These are phyloP conservation scores for Entomortierella parvispora DNA, from an alignment of 192 early-diverging fungal genomes.

Conservation along the genomic window DNA sequence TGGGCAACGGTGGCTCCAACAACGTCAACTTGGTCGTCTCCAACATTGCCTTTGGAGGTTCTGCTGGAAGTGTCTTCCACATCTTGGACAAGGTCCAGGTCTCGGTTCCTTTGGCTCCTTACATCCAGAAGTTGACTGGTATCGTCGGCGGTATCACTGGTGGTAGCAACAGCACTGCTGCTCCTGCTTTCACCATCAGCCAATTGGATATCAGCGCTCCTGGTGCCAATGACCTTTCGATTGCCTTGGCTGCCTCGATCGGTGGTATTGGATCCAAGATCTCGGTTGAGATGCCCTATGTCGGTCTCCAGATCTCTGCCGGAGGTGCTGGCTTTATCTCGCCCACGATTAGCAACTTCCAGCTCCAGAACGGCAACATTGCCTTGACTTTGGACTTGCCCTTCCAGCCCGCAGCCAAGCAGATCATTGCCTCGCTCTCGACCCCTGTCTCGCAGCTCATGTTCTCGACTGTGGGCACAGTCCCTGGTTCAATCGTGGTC, in stretches of 20 bases:
- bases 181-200: conserved; percentile 27
- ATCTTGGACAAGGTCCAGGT: conserved; percentile 35
- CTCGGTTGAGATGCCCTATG: conserved; percentile 41
- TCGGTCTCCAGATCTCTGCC: conserved; percentile 20
- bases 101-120: conserved; percentile 40
- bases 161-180: conserved; percentile 5
- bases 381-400: conserved; percentile 25
- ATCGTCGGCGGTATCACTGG: conserved; percentile 13
- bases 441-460: conserved; percentile 28
- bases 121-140: conserved; percentile 32
- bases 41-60: conserved; percentile 45
- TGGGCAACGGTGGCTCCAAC: conserved; percentile 26
- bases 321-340: conserved; percentile 20
- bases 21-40: conserved; percentile 48
- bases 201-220: conserved; percentile 39
- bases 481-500: conserved; percentile 28
- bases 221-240: conserved; percentile 26
- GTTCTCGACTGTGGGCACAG: conserved; percentile 19
- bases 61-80: conserved; percentile 24
- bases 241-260: conserved; percentile 37
- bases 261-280: conserved; percentile 45
- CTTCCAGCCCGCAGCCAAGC: conserved; percentile 25
- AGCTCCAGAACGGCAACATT: conserved; percentile 40
- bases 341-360: conserved; percentile 40
- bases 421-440: conserved; percentile 24